Conservation (phyloP, 306 rosid species). For the Potentilla sterilis region DNA sequence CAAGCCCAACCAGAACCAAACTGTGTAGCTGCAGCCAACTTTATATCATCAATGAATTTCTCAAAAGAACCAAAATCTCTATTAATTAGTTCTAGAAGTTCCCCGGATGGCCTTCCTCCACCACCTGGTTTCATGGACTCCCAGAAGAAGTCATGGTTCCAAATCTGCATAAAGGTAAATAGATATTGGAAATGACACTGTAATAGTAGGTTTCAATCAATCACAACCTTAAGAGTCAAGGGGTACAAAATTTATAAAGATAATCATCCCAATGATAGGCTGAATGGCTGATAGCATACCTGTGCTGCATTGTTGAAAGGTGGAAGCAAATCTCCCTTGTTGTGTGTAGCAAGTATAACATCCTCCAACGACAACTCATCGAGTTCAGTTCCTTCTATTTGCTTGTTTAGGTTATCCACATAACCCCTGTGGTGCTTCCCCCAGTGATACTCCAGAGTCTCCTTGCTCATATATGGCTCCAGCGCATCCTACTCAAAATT, state of each 20-base stretch:
- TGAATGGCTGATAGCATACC: conserved; percentile 33
- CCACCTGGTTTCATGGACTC: conserved; percentile 86
- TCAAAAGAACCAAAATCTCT: conserved; percentile 87
- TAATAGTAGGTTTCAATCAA: background rate
- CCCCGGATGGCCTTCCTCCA: conserved; percentile 79
- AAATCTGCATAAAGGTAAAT: conserved; percentile 40
- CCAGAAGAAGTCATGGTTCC: conserved; percentile 62
- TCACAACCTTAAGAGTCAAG: background rate
- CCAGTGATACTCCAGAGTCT: conserved; percentile 84
- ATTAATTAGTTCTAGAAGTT: conserved; percentile 72
- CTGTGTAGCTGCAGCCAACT: conserved; percentile 73
- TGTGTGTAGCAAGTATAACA: conserved; percentile 46
- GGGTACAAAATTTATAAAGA: background rate
- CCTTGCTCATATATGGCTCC: conserved; percentile 86
- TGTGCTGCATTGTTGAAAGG: conserved; percentile 89
- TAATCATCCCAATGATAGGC: background rate
- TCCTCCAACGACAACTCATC: conserved; percentile 60
- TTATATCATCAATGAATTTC: conserved; percentile 54
- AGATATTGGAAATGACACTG: background rate
- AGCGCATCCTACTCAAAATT: conserved; percentile 61
- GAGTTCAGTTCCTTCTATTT: conserved; percentile 78
- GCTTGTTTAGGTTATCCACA: conserved; percentile 77
- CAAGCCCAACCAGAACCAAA: conserved; percentile 98
- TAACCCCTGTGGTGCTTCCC: conserved; percentile 92
- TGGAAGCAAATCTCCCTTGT: conserved; percentile 79